Evolutionary conservation across 108 stramenopile species (phyloP), one percentile per base, ranked within the genome.

Genomic region (Parietichytrium sp.): DNA sequence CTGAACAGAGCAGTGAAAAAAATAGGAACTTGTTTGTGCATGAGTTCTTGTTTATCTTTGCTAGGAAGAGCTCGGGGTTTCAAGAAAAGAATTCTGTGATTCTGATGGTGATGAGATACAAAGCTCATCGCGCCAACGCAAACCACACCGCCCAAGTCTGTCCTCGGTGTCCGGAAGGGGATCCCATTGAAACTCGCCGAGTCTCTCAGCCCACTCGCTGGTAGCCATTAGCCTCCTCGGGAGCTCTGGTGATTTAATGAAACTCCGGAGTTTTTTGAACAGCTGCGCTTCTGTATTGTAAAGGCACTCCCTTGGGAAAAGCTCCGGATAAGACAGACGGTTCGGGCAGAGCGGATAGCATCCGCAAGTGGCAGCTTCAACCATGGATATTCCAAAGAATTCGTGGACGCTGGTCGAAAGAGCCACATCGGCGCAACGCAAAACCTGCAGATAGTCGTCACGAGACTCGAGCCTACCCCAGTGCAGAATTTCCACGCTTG

Each of bases 281-380:
- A 72, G 61, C 61, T 72, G 61, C 20, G 38, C n/a, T 25, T 7
- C 10, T 3, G 61, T 72, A 8, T 42, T 10, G 42, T 72, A 72
- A 12, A 72, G 42, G 20, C 15, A 72, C 33, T 31, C 61, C 10
- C 10, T n/a, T 10, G 61, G 61, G 20, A 72, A 72, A n/a, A 72
- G 61, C 33, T 72, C 61, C 10, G 61, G 61, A 25, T 72, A 72
- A 25, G 38, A 45, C 20, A 72, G 42, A 36, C 61, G 61, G 20
- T 72, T 25, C 12, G 61, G 61, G 42, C 61, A 72, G 23, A 72
- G 20, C 1, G 61, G 61, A 7, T 18, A 20, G 61, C 61, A 72
- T 33, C 61, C 61, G 20, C 61, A 72, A 0, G 61, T 72, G 0
- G 61, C 61, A 6, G 61, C 61, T 72, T 72, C 61, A 20, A 72